Evolutionary conservation across 1,284 basidiomycete species (phyloP).

Genomic region (Cutaneotrichosporon dermatis): DNA sequence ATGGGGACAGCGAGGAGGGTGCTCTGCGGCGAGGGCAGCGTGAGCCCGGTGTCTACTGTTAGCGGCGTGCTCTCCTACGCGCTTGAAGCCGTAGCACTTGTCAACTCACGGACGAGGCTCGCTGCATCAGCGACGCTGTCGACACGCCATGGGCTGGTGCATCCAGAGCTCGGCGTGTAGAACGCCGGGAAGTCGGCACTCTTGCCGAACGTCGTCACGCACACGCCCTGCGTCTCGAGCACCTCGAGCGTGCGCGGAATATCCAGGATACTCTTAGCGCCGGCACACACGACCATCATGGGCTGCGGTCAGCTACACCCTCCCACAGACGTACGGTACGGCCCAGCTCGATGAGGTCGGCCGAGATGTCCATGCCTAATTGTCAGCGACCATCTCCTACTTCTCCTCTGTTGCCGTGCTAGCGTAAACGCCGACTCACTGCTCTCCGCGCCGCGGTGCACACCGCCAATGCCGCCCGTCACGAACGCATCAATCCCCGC

Average conservation of each 20-base stretch:
- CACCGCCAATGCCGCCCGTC: conserved; percentile 57
- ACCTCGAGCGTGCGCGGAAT: conserved; percentile 90
- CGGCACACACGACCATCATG: conserved; percentile 87
- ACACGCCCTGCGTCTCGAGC: conserved; percentile 93
- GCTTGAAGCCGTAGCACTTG: neutral
- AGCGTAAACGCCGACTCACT: conserved; percentile 54
- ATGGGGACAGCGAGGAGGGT: conserved; percentile 87
- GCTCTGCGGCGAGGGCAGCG: conserved; percentile 39
- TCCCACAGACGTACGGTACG: conserved; percentile 53
- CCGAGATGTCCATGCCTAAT: conserved; percentile 89
- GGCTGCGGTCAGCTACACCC: conserved; percentile 22
- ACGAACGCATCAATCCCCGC: conserved; percentile 72
- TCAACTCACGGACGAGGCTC: conserved; percentile 15
- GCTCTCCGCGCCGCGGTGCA: conserved; percentile 85
- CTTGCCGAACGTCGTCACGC: conserved; percentile 73
- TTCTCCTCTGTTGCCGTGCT: neutral
- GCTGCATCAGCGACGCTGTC: conserved; percentile 20
- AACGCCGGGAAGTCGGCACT: conserved; percentile 84
- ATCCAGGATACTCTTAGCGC: conserved; percentile 93
- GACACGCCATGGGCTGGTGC: conserved; percentile 34
- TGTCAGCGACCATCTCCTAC: neutral
- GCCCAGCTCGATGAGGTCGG: conserved; percentile 76
- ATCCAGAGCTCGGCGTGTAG: conserved; percentile 78
- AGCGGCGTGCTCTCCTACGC: neutral
- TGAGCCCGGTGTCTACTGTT: conserved; percentile 38